These are phyloP conservation scores for Diaporthe australafricana DNA, from an alignment of 2,329 filamentous ascomycete species.

Conservation along the genomic window DNA sequence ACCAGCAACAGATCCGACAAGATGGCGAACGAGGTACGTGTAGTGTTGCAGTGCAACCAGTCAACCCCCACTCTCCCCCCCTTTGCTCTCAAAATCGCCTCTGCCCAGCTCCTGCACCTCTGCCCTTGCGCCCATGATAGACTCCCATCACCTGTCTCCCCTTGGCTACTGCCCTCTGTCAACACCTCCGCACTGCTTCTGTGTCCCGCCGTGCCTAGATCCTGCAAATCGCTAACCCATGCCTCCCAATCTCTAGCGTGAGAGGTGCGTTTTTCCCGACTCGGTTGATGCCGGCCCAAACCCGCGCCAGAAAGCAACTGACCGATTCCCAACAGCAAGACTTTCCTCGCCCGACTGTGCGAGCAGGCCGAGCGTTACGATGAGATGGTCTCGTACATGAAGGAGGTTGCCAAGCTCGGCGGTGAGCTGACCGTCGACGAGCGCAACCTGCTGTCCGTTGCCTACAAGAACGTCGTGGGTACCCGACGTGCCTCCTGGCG, in stretches of 20 bases:
- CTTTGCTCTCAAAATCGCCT: slow-evolving; percentile 8
- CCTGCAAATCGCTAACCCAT: slow-evolving; percentile 41
- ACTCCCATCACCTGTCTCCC: not conserved
- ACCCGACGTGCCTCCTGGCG: slow-evolving; percentile 98
- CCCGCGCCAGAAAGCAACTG: slow-evolving; percentile 45
- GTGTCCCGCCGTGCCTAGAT: not conserved
- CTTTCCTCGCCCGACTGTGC: slow-evolving; percentile 99
- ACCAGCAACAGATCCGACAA: slow-evolving; percentile 38
- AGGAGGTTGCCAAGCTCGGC: slow-evolving; percentile 94
- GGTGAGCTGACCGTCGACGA: slow-evolving; percentile 92
- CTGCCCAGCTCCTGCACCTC: not conserved
- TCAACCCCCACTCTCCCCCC: slow-evolving; percentile 33
- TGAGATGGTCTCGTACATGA: slow-evolving; percentile 99
- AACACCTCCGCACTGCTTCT: not conserved
- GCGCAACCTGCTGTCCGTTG: slow-evolving; percentile 97
- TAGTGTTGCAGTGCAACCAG: slow-evolving; percentile 30
- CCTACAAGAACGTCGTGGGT: slow-evolving; percentile 99
- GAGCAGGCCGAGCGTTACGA: slow-evolving; percentile 99
- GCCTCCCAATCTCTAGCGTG: slow-evolving; percentile 41
- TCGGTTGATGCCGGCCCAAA: slow-evolving; percentile 25
- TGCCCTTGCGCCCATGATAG: not conserved
- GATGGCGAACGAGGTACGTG: slow-evolving; percentile 47
- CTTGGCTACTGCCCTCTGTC: not conserved
- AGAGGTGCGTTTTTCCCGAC: slow-evolving; percentile 44
- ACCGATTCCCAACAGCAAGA: slow-evolving; percentile 78